Evolutionary conservation across 148 eudicot genomes (phyloP).

Genomic region (Euryodendron excelsum): DNA sequence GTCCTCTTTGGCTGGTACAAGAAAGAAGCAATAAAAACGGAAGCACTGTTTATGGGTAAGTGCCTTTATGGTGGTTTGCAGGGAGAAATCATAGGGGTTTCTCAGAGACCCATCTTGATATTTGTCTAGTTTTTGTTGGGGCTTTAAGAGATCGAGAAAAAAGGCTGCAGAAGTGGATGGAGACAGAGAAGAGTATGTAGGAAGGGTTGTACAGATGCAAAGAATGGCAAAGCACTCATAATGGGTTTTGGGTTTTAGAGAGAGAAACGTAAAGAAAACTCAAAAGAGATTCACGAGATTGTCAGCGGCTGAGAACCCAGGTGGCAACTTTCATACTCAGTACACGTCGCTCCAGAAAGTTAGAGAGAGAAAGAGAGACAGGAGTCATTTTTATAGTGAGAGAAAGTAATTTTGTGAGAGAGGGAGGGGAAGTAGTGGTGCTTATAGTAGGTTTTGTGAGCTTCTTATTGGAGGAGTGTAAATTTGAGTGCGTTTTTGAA

Average conservation of each 20-base stretch:
- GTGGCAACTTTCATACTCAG: constrained; percentile 9
- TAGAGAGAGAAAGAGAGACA: not conserved
- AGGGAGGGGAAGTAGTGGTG: not conserved
- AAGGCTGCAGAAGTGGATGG: no score
- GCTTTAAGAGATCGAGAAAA: not conserved
- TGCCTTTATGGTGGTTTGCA: constrained; percentile 11
- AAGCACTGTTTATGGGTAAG: not conserved
- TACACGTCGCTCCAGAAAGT: constrained; percentile 38
- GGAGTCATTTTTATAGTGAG: not conserved
- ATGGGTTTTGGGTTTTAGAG: not conserved
- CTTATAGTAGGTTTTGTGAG: constrained; percentile 5
- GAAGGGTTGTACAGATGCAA: not conserved
- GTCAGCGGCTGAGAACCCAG: constrained; percentile 23
- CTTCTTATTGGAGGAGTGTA: constrained; percentile 23
- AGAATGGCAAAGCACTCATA: not conserved
- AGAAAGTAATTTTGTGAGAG: not conserved
- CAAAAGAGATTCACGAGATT: not conserved
- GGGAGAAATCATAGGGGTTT: constrained; percentile 5
- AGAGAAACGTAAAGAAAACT: not conserved
- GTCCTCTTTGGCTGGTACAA: constrained; percentile 13
- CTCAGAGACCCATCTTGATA: not conserved
- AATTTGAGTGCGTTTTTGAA: constrained; percentile 28
- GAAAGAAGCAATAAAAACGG: not conserved
- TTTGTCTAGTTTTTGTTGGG: not conserved
- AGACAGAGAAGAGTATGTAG: not conserved